A percentile compares a stretch with the other conserved stretches of the same genome.
phyloP scores from a whole-genome alignment of 441 rosid genomes.

The Pelargonium myrrhifolium region DNA sequence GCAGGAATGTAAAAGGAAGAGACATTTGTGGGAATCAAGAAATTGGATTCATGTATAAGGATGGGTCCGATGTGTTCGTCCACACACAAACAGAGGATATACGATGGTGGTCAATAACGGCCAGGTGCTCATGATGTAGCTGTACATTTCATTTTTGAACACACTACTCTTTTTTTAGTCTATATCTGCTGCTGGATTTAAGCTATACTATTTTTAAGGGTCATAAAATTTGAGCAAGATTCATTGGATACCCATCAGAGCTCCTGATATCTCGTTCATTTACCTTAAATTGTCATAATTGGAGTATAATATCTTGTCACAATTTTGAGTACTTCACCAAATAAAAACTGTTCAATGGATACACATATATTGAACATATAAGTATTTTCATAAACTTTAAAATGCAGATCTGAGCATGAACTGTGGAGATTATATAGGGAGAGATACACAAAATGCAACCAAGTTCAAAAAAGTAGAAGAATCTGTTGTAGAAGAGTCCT shows the following conservation, averaged over 20 bases:
- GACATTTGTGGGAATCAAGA: background rate
- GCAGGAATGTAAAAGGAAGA: background rate
- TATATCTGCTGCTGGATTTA: background rate
- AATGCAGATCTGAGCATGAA: too few relatives aligned
- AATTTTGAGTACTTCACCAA: too few relatives aligned
- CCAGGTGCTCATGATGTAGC: too few relatives aligned
- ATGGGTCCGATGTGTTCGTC: background rate
- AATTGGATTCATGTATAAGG: background rate
- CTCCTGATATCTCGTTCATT: background rate
- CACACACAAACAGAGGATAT: background rate
- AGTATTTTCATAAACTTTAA: too few relatives aligned
- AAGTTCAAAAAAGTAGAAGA: too few relatives aligned
- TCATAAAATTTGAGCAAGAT: background rate
- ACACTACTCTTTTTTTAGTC: background rate
- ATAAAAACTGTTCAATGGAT: too few relatives aligned
- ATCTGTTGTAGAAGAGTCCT: too few relatives aligned
- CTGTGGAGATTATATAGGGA: too few relatives aligned
- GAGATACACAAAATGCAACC: too few relatives aligned
- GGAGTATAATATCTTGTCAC: too few relatives aligned
- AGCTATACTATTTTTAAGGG: background rate
- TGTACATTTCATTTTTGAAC: background rate
- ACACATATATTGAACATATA: too few relatives aligned
- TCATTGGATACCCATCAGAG: background rate
- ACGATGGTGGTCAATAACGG: too few relatives aligned
- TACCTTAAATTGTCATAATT: background rate